Conservation (phyloP, 2,329 filamentous ascomycete genomes). For the Venturia aucupariae region DNA sequence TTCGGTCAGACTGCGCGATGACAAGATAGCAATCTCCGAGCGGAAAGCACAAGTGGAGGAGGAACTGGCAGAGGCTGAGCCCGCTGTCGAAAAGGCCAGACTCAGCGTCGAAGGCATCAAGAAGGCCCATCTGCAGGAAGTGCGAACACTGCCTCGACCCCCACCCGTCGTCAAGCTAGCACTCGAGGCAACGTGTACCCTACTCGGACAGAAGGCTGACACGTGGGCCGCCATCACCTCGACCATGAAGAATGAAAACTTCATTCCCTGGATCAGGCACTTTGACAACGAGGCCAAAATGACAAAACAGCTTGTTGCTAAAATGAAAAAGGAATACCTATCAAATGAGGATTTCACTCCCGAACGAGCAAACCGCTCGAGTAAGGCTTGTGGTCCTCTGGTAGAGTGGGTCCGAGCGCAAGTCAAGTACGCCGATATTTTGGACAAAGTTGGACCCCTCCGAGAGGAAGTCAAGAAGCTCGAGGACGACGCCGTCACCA, state of each 20-base stretch:
- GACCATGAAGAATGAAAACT: conserved; percentile 85
- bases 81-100: conserved; percentile 84
- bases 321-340: conserved; percentile 88
- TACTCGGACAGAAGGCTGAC: conserved; percentile 79
- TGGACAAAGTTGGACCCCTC: conserved; percentile 86
- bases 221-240: conserved; percentile 80
- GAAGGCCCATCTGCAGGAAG: conserved; percentile 91
- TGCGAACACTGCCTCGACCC: conserved; percentile 91
- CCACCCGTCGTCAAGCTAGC: conserved; percentile 85
- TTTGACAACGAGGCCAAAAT: conserved; percentile 95
- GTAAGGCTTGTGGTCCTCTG: conserved; percentile 90
- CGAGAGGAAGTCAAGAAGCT: conserved; percentile 81
- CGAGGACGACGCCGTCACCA: conserved; percentile 81
- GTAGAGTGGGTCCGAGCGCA: conserved; percentile 97
- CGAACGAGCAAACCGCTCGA: conserved; percentile 90
- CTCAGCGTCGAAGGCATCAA: conserved; percentile 99
- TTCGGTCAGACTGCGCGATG: conserved; percentile 75
- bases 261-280: conserved; percentile 94
- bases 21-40: conserved; percentile 77
- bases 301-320: conserved; percentile 70
- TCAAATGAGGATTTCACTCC: conserved; percentile 93
- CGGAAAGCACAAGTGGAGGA: conserved; percentile 76
- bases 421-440: conserved; percentile 94
- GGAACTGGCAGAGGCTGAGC: conserved; percentile 85
- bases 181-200: conserved; percentile 89